Base-by-base conservation (phyloP, 139 green algal species). In the Spirogloea muscicola region DNA sequence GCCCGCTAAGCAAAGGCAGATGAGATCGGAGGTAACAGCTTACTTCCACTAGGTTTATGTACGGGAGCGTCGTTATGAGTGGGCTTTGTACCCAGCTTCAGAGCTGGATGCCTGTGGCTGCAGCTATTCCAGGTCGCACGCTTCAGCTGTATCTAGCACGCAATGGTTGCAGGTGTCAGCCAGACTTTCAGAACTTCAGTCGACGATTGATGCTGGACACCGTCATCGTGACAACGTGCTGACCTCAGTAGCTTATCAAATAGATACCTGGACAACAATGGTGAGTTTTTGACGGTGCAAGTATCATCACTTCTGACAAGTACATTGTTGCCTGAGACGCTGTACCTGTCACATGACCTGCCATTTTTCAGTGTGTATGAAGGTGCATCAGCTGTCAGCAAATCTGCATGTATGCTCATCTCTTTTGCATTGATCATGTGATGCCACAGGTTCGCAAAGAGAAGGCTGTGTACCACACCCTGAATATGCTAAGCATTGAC, bases 401-500 rank as follows among this genome's bases (percentile, higher is more conserved):
- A n/a, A n/a, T n/a, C n/a, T n/a, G n/a, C n/a, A n/a, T n/a, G 44
- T 18, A 55, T 55, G 44, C 44, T 55, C 44, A 25, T 16, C 44
- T 55, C 16, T 18, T 55, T 63, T 7, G 68, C 44, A 18, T 25
- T 2, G n/a, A n/a, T n/a, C n/a, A 18, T 55, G 44, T 16, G 9
- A 63, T n/a, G n/a, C n/a, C n/a, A n/a, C 74, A 86, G 81, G 85
- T 94, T 13, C 82, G 83, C 49, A 76, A 80, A 3, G 92, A 98
- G 86, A 97, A 96, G 85, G 90, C 89, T 0, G 80, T 96, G n/a
- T 98, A 97, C 85, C 92, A 98, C 86, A 92, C 91, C 13, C 88
- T 98, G 44, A 98, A 98, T 90, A 97, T 96, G 87, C 84, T 96
- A 36, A 88, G 61, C 51, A 86, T 98, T 51, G 94, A 98, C 74